Evolutionary conservation across 2,329 filamentous ascomycete species (phyloP).

Genomic region (Alternaria atra): DNA sequence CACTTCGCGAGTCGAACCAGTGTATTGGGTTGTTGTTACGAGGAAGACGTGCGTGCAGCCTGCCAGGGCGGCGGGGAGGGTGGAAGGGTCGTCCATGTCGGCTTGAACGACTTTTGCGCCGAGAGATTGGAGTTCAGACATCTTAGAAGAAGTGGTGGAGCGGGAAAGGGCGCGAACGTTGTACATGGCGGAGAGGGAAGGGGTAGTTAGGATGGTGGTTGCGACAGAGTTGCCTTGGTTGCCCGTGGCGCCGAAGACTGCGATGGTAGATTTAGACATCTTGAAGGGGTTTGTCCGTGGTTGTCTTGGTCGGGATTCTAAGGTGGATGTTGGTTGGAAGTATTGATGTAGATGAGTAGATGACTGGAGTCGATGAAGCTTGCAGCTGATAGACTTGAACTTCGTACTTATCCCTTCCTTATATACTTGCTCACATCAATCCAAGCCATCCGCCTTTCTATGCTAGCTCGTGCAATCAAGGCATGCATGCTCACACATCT

Average conservation of each 20-base stretch:
- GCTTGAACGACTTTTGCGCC: constrained; percentile 64
- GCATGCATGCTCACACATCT: not conserved
- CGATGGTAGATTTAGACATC: constrained; percentile 24
- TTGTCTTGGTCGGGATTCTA: not conserved
- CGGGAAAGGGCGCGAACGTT: constrained; percentile 66
- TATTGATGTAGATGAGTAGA: not conserved
- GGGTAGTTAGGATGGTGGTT: constrained; percentile 52
- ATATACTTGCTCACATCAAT: not conserved
- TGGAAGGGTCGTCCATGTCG: constrained; percentile 55
- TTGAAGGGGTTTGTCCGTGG: not conserved
- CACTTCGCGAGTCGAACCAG: constrained; percentile 29
- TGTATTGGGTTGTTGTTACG: constrained; percentile 41
- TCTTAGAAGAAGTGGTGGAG: constrained; percentile 54
- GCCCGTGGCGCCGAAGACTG: constrained; percentile 45
- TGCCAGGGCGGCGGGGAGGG: constrained; percentile 35
- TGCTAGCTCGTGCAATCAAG: not conserved
- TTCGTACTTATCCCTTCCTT: not conserved
- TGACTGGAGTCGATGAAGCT: not conserved
- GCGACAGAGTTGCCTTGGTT: constrained; percentile 68
- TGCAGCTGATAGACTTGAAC: not conserved
- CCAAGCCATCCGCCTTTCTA: not conserved
- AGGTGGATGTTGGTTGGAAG: not conserved
- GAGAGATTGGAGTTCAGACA: constrained; percentile 55
- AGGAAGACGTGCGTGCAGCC: constrained; percentile 39
- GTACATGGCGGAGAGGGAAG: constrained; percentile 52